Percentiles rank a stretch among this genome's conserved stretches.
phyloP scores from a whole-genome alignment of 257 asterid species.

The Misopates orontium region DNA sequence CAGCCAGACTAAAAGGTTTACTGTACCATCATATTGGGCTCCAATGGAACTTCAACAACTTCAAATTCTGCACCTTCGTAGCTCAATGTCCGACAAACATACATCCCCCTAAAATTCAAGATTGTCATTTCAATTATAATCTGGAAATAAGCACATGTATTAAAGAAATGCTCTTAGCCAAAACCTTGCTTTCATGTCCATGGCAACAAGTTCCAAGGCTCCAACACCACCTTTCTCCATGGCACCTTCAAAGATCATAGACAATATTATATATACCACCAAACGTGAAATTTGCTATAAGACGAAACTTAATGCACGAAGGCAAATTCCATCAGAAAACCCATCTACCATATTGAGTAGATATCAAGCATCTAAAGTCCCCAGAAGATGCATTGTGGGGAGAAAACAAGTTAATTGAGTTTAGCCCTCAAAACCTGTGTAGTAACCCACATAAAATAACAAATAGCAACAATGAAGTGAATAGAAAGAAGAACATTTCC shows the following conservation, averaged over 20 bases:
- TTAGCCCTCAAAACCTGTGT: constrained; percentile 14
- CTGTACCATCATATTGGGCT: constrained; percentile 74
- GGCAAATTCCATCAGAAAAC: constrained; percentile 8
- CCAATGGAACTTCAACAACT: constrained; percentile 90
- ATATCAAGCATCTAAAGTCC: constrained; percentile 7
- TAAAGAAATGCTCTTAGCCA: constrained; percentile 24
- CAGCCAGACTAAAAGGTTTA: constrained; percentile 17
- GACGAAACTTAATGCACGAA: constrained; percentile 9
- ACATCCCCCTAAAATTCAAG: constrained; percentile 83
- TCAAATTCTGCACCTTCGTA: constrained; percentile 95
- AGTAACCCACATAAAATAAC: constrained; percentile 20
- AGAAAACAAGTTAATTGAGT: neutral
- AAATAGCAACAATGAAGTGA: constrained; percentile 15
- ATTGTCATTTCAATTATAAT: constrained; percentile 25
- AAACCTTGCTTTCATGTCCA: constrained; percentile 99
- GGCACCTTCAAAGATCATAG: constrained; percentile 56
- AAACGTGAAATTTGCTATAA: neutral
- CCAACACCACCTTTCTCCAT: constrained; percentile 99
- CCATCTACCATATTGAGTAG: neutral
- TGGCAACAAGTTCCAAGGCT: constrained; percentile 99
- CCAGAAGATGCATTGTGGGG: constrained; percentile 15
- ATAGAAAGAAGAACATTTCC: constrained; percentile 19
- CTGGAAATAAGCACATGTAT: constrained; percentile 13
- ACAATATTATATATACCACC: constrained; percentile 19
- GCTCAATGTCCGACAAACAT: constrained; percentile 98